phyloP scores from a whole-genome alignment of 306 rosid species.

The Casuarina cunninghamiana region DNA sequence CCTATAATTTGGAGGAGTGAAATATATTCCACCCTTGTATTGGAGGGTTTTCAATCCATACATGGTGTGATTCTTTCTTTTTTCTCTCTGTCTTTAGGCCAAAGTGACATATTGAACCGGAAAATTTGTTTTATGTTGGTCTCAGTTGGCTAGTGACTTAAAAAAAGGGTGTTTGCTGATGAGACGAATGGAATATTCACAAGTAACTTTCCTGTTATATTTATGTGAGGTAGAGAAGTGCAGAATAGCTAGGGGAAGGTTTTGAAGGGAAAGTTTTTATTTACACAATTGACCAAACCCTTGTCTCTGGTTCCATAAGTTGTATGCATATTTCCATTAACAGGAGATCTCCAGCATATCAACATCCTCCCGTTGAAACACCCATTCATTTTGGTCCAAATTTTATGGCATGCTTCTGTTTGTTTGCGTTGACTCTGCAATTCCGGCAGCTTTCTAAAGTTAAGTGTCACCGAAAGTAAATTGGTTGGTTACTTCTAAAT shows the following conservation, averaged over 20 bases:
- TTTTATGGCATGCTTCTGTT: neutral
- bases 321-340: neutral
- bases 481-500: neutral
- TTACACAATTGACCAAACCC: neutral
- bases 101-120: neutral
- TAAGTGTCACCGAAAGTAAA: neutral
- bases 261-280: neutral
- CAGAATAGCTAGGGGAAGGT: neutral
- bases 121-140: neutral
- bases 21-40: neutral
- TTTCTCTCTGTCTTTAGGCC: neutral
- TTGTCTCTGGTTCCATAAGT: neutral
- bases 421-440: neutral
- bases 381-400: neutral
- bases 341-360: neutral
- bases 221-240: neutral
- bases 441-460: neutral
- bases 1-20: neutral
- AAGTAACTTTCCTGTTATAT: neutral
- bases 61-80: neutral
- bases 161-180: neutral
- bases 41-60: neutral
- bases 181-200: neutral
- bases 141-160: neutral
- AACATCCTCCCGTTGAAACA: neutral